Evolutionary conservation across 768 basidiomycete genomes (phyloP), one percentile per base, ranked within the genome.

Genomic region (Coprinellus micaceus): DNA sequence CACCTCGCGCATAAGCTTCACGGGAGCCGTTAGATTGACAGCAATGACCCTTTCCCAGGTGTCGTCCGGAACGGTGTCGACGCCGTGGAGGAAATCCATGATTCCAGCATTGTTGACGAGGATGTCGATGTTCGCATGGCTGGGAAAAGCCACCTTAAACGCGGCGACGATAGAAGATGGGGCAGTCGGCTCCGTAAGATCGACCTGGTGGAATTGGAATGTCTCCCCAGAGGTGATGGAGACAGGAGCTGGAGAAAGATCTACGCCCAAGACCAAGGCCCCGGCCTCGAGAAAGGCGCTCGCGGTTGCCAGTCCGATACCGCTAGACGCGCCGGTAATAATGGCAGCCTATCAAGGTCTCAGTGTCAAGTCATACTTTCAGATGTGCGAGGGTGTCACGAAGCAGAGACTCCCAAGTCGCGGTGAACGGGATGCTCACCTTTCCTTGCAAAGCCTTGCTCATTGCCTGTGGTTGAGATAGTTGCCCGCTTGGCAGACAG

Each of bases 1-100:
- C 9, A 62, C 61, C 40, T 59, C 59, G 26, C 61, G 37, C 59
- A 60, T 62, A 10, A 62, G 39, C 47, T 53, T 49, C 11, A 62
- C 59, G 26, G 59, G 61, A 5, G 59, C 59, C 25, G 56, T 52
- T 22, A 62, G 30, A 22, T 61, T 61, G 17, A 61, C 57, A 22
- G 57, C 53, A 33, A 61, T 61, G 3, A 58, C 50, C 53, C 33
- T 61, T 19, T 61, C 56, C 56, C 53, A 61, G 11, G 50, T 26
- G 24, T 58, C 54, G 53, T 52, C 53, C 10, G 39, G 36, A 12
- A 54, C 36, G 15, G 53, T 52, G 5, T 54, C 48, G 15, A 58
- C 57, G 37, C 60, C 54, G n/a, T 36, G 39, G 10, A 36, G 48
- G 15, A 28, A 39, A 28, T 37, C 57, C 39, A 54, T 25, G 12